Evolutionary conservation across 495 filamentous ascomycete genomes (phyloP).

Genomic region (Xylaria castorea): DNA sequence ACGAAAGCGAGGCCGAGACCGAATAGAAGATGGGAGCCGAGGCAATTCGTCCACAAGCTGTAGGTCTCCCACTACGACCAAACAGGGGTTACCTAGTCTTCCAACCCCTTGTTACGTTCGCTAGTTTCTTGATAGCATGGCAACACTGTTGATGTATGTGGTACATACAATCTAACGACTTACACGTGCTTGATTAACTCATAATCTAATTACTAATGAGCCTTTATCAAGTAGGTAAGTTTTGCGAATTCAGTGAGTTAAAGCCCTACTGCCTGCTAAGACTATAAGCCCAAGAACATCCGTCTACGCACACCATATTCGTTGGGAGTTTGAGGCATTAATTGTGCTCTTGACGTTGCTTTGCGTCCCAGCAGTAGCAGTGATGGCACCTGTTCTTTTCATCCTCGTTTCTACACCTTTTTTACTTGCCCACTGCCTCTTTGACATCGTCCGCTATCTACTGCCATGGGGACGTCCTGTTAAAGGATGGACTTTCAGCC

Average conservation of each 20-base stretch:
- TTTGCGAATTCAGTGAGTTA: not conserved
- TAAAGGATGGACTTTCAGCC: constrained; percentile 17
- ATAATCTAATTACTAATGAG: not conserved
- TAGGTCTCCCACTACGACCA: too few relatives aligned
- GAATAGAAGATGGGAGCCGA: not conserved
- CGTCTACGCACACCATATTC: not conserved
- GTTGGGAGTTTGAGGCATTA: too few relatives aligned
- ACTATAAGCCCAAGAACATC: not conserved
- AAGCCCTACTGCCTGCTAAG: not conserved
- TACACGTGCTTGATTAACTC: not conserved
- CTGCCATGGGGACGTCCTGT: constrained; percentile 27
- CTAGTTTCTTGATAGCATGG: not conserved
- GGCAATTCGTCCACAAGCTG: not conserved
- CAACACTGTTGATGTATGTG: not conserved
- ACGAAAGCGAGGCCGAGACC: not conserved
- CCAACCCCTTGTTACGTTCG: too few relatives aligned
- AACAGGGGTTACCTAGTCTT: not conserved
- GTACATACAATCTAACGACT: not conserved
- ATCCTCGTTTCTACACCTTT: constrained; percentile 25
- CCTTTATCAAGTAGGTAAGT: not conserved
- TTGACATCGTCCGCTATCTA: constrained; percentile 23
- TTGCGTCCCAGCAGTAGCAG: not conserved
- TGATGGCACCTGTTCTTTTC: constrained; percentile 13
- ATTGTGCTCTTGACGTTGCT: not conserved
- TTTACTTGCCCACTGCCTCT: constrained; percentile 25